These are phyloP conservation scores for Collybia nuda DNA, from an alignment of 768 basidiomycete species.

Conservation along the genomic window DNA sequence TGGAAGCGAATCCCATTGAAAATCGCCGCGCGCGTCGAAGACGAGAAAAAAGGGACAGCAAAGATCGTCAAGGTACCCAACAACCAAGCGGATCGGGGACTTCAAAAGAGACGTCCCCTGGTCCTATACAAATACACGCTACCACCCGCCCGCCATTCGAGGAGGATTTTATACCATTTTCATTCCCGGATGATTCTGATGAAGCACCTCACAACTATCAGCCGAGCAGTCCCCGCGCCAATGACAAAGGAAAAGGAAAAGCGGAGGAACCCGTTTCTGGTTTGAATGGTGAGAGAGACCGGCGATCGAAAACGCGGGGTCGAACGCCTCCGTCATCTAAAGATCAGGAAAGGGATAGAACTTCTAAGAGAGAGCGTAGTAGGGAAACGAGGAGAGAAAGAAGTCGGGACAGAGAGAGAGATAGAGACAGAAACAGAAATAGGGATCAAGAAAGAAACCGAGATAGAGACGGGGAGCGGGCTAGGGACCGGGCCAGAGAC, in stretches of 20 bases:
- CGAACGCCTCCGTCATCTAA: constrained; percentile 4
- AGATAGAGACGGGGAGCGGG: constrained; percentile 16
- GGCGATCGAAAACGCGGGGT: background rate
- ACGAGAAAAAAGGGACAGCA: constrained; percentile 12
- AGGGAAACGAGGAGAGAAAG: constrained; percentile 16
- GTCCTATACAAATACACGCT: background rate
- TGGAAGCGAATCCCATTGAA: background rate
- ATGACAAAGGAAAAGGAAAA: constrained; percentile 14
- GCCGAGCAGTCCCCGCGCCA: background rate
- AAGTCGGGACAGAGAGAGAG: constrained; percentile 11
- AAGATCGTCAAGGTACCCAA: background rate
- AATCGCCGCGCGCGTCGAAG: constrained; percentile 9
- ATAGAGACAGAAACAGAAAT: constrained; percentile 1
- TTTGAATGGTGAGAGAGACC: background rate
- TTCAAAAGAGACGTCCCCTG: background rate
- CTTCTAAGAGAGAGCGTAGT: constrained; percentile 10
- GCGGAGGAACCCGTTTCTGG: background rate
- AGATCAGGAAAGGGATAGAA: constrained; percentile 15
- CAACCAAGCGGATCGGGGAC: constrained; percentile 4
- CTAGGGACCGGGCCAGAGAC: too few species aligned
- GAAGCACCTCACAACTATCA: background rate
- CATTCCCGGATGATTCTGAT: constrained; percentile 9
- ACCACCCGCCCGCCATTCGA: constrained; percentile 16
- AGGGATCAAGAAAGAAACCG: constrained; percentile 5
- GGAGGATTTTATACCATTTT: constrained; percentile 28